Evolutionary conservation across 305 asterid genomes (phyloP).

Genomic region (Rubia occidens): DNA sequence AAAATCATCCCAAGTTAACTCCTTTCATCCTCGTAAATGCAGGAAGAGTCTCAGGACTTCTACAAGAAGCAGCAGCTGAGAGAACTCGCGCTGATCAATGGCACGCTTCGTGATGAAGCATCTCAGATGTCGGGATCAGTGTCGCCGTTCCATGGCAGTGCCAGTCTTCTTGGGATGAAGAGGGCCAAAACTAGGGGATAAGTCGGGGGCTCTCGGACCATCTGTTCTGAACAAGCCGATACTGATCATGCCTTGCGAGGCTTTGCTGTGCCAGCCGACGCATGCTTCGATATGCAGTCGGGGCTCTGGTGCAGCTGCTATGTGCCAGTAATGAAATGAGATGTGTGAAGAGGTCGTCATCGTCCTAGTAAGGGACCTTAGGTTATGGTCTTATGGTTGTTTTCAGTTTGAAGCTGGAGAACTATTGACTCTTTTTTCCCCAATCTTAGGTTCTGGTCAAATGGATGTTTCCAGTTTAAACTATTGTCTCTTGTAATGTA

Average conservation of each 20-base stretch:
- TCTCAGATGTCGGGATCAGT: constrained; percentile 88
- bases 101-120: constrained; percentile 84
- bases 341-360: constrained; percentile 20
- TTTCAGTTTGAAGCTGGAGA: too few species aligned
- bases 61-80: constrained; percentile 89
- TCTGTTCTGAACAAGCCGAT: constrained; percentile 29
- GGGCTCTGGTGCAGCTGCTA: constrained; percentile 41
- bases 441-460: too few species aligned
- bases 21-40: constrained; percentile 16
- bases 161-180: constrained; percentile 82
- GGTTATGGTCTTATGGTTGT: constrained; percentile 16
- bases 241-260: constrained; percentile 19
- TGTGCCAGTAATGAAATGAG: constrained; percentile 40
- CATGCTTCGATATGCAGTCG: constrained; percentile 24
- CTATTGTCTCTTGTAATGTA: too few species aligned
- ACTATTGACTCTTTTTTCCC: too few species aligned
- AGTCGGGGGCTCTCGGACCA: constrained; percentile 24
- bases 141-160: constrained; percentile 82
- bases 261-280: constrained; percentile 37
- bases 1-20: not conserved
- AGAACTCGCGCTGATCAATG: constrained; percentile 86
- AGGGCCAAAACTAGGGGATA: constrained; percentile 90
- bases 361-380: constrained; percentile 26
- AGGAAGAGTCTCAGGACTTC: constrained; percentile 91
- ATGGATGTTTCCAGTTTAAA: too few species aligned